A percentile compares a stretch with the other conserved stretches of the same genome.
These are phyloP conservation scores for Tetracentron sinense DNA, from an alignment of 164 flowering plant species.

Conservation along the genomic window DNA sequence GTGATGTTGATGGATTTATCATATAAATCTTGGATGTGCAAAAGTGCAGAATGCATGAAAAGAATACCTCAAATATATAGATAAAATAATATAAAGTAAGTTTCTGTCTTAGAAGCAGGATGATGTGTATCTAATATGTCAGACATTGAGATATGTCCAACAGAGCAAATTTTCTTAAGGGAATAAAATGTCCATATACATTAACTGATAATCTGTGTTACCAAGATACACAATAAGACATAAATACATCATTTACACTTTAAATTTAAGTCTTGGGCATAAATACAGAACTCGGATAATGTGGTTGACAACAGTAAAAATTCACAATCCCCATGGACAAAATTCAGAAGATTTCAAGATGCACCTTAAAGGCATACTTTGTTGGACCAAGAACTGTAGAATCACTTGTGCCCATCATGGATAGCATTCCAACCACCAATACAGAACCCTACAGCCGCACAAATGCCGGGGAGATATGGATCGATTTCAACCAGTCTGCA, in stretches of 20 bases:
- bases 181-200: not conserved
- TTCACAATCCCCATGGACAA: not conserved
- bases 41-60: too few species aligned
- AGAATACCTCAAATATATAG: too few species aligned
- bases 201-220: not conserved
- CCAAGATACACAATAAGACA: not conserved
- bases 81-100: not conserved
- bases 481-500: not conserved
- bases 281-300: not conserved
- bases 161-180: not conserved
- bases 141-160: not conserved
- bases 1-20: too few species aligned
- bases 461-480: not conserved
- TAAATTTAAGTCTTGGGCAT: not conserved
- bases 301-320: not conserved
- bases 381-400: not conserved
- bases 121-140: not conserved
- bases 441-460: not conserved
- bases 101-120: not conserved
- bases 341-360: not conserved
- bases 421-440: not conserved
- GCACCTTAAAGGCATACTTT: not conserved
- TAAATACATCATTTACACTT: slow-evolving; percentile 3
- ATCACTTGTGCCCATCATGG: slow-evolving; percentile 1
- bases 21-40: too few species aligned